Base-by-base conservation (phyloP, 306 rosid genomes). In the Casuarina equisetifolia region DNA sequence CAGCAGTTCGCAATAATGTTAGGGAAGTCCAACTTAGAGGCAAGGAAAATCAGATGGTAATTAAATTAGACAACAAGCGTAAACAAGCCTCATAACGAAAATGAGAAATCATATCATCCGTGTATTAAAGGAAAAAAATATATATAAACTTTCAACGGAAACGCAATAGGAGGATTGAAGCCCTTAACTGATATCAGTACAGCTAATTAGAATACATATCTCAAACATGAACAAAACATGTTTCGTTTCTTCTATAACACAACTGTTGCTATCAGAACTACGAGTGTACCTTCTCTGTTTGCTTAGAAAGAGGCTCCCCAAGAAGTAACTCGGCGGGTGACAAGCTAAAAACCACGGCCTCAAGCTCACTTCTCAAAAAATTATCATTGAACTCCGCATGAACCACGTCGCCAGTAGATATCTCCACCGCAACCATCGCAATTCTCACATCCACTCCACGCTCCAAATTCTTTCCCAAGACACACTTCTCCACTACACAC, bases 291-390 rank as follows among this genome's bases (percentile, higher is more conserved):
- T 95, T 95, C 82, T 95, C 92, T 7, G 98, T 92, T 86, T 81
- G 90, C 45, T 82, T 84, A 4, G 98, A 92, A 69, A 95, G 88
- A 7, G 97, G 98, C 42, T 84, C 87, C 53, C 91, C 98, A 76
- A 95, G 87, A 89, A 95, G 97, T 81, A 95, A 82, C 84, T 95
- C 97, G 4, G 93, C 91, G 3, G 98, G 97, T 57, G 91, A 86
- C 87, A 92, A 82, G 81, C 84, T 92, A 80, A 89, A 72, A 74
- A 91, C 17, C 74, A 84, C 82, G 73, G 93, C 95, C 81, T 95
- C 98, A 79, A 92, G 90, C 45, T 83, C 89, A 77, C 81, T 86
- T 83, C 97, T 89, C 90, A 95, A 78, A 76, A 85, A 90, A 64
- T 76, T 81, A 73, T 95, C 98, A 53, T 82, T 17, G 63, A 88